Conservation (phyloP, 805 yeast species). For the Candida multigemmis region DNA sequence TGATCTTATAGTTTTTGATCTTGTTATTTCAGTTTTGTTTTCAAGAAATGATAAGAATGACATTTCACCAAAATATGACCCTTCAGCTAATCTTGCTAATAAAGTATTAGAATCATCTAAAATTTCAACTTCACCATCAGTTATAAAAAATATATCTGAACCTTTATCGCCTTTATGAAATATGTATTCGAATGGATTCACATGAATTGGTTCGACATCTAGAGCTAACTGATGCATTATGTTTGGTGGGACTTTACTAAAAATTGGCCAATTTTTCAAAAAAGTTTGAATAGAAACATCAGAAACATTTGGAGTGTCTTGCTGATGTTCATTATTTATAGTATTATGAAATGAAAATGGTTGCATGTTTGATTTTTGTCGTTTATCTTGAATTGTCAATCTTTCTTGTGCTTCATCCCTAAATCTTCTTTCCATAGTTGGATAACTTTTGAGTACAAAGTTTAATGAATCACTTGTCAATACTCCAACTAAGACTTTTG, state of each 20-base stretch:
- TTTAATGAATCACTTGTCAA: constrained; percentile 56
- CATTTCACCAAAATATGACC: constrained; percentile 73
- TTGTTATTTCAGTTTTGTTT: constrained; percentile 12
- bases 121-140: constrained; percentile 66
- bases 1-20: constrained; percentile 62
- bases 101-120: constrained; percentile 32
- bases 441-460: constrained; percentile 52
- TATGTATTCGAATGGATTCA: constrained; percentile 49
- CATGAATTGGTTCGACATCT: constrained; percentile 47
- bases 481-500: constrained; percentile 59
- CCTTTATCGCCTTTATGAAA: constrained; percentile 53
- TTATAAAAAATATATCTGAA: constrained; percentile 57
- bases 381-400: constrained; percentile 59
- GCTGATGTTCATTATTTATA: constrained; percentile 1
- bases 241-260: constrained; percentile 46
- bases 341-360: constrained; percentile 10
- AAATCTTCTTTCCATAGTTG: constrained; percentile 56
- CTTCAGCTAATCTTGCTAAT: constrained; percentile 51
- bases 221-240: constrained; percentile 58
- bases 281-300: constrained; percentile 51
- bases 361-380: constrained; percentile 25
- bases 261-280: constrained; percentile 49
- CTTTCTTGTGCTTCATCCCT: constrained; percentile 77
- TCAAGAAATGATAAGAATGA: constrained; percentile 47
- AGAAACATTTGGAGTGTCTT: constrained; percentile 34